Base-by-base conservation (phyloP, 2,329 filamentous ascomycete species). In the Thelonectria discophora region DNA sequence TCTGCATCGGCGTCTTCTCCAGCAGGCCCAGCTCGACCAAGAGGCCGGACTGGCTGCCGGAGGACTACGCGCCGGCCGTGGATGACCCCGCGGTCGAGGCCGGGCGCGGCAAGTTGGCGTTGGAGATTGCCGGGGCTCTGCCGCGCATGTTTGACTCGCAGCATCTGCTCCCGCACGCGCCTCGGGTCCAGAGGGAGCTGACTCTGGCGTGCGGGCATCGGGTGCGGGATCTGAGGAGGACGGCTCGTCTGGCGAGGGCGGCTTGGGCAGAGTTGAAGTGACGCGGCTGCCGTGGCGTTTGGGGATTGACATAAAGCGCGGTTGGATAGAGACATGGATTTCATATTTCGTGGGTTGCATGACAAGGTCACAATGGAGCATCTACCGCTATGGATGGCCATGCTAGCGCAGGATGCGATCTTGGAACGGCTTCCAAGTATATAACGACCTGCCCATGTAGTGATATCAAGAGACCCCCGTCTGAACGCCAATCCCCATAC, bases 201-300 rank as follows among this genome's bases (percentile, higher is more conserved):
- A 79, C 81, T 1, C 67, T 76, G 9, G 84, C 84, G 1, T 85
- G 84, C 51, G 85, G 85, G 2, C 84, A 87, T 64, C 72, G 76
- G 6, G 81, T 85, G 9, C 77, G 86, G 46, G 83, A 84, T 62
- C 78, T 87, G 46, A 78, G 86, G 48, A 80, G 77, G 57, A 77
- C 76, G 48, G 85, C 85, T 17, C 77, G 84, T 54, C 66, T 73
- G 60, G 83, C 84, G 4, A 79, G 83, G 55, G 76, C 75, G 52
- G 80, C 78, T 7, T 88, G 85, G 85, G 75, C 74, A n/a, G 73
- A 76, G 32, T 62, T 78, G 53, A 77, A 74, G 54, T 74, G 59
- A 71, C 11, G 46, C 55, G 24, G 30, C 56, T 48, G 32, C 34
- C 32, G 12, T 40, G 46, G 40, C 52, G 52, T 69, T 66, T 62